Evolutionary conservation across 1,284 basidiomycete species (phyloP).

Genomic region (Ustilago bromivora): DNA sequence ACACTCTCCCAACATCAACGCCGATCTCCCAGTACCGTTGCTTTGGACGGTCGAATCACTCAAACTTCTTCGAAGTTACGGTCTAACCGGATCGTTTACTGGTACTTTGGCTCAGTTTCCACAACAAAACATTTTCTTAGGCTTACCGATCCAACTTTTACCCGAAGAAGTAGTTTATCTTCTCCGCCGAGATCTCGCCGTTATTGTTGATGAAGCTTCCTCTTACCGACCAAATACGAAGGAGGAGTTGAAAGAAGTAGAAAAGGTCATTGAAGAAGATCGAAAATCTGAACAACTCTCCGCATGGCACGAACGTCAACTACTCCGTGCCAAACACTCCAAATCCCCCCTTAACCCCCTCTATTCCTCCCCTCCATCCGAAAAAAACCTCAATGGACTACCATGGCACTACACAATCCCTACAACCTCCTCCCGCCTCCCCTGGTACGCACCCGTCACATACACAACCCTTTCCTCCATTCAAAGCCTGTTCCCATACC

Average conservation of each 20-base stretch:
- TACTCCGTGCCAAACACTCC: constrained; percentile 71
- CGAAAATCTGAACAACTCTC: constrained; percentile 75
- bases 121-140: constrained; percentile 96
- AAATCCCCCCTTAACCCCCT: not conserved
- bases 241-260: constrained; percentile 1
- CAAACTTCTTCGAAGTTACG: constrained; percentile 73
- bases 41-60: constrained; percentile 44
- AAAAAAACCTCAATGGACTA: constrained; percentile 1
- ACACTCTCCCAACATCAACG: not conserved
- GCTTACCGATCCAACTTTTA: constrained; percentile 85
- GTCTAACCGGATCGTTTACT: constrained; percentile 83
- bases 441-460: constrained; percentile 47
- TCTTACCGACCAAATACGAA: constrained; percentile 13
- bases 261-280: constrained; percentile 59
- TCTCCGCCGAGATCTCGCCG: constrained; percentile 78
- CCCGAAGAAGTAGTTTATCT: constrained; percentile 92
- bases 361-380: constrained; percentile 12
- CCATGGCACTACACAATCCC: constrained; percentile 46
- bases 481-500: constrained; percentile 80
- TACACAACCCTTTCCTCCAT: constrained; percentile 76
- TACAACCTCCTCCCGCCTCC: constrained; percentile 23
- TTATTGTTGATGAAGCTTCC: constrained; percentile 25
- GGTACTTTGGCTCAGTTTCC: constrained; percentile 94
- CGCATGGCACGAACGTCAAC: constrained; percentile 24
- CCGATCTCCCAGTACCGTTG: constrained; percentile 18